Conservation (phyloP, 371 early-diverging fungal genomes). For the Mucor plumbeus region DNA sequence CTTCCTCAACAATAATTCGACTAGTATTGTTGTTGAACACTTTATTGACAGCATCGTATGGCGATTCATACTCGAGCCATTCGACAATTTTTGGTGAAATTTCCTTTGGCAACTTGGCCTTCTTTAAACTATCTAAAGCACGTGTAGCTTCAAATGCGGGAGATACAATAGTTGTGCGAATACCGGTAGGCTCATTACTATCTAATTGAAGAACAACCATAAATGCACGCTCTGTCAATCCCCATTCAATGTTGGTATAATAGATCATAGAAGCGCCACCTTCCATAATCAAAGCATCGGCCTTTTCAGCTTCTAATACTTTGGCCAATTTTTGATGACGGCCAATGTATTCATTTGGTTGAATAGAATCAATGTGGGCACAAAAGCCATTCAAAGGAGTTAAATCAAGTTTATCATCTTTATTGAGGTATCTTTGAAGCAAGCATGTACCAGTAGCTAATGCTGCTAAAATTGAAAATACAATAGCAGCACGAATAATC, state of each 20-base stretch:
- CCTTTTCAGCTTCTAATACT: conserved; percentile 36
- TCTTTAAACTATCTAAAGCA: conserved; percentile 35
- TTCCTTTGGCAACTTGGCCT: conserved; percentile 37
- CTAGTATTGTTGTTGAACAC: conserved; percentile 26
- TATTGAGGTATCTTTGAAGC: conserved; percentile 11
- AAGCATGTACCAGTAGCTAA: conserved; percentile 32
- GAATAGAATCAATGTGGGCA: conserved; percentile 44
- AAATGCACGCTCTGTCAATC: conserved; percentile 59
- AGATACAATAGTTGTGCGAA: conserved; percentile 49
- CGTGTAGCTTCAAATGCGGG: conserved; percentile 65
- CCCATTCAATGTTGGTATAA: conserved; percentile 60
- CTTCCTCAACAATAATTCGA: conserved; percentile 50
- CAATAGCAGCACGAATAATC: conserved; percentile 23
- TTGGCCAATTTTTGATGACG: conserved; percentile 51
- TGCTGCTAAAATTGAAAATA: conserved; percentile 21
- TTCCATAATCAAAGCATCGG: conserved; percentile 56
- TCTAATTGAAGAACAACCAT: conserved; percentile 45
- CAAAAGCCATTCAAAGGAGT: conserved; percentile 33
- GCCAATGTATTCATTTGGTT: conserved; percentile 47
- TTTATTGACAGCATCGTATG: conserved; percentile 45
- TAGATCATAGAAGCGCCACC: conserved; percentile 59
- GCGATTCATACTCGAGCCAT: conserved; percentile 60
- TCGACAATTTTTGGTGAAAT: conserved; percentile 29
- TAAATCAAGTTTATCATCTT: background rate
- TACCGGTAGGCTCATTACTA: conserved; percentile 33